Percentiles rank a stretch among this genome's conserved stretches.
These are phyloP conservation scores for Gremmenia infestans DNA, from an alignment of 2,329 filamentous ascomycete genomes.

Conservation along the genomic window DNA sequence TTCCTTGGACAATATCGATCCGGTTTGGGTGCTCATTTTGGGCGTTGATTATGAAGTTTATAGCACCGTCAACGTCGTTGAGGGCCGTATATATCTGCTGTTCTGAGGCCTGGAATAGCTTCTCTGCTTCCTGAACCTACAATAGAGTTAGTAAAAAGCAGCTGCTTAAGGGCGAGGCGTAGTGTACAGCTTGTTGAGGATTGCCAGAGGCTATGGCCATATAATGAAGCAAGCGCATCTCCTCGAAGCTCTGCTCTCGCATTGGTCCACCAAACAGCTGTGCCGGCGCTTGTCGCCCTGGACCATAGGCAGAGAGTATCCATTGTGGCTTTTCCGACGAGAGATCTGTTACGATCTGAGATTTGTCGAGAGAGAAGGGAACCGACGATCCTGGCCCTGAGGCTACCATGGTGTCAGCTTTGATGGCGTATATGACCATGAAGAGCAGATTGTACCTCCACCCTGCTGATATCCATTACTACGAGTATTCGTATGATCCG, in stretches of 20 bases:
- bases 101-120: conserved; percentile 58
- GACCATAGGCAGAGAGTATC: conserved; percentile 83
- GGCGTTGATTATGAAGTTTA: conserved; percentile 61
- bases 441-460: conserved; percentile 10
- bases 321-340: conserved; percentile 70
- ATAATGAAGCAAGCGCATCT: conserved; percentile 78
- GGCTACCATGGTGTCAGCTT: conserved; percentile 6
- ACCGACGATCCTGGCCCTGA: background rate
- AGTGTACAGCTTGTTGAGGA: conserved; percentile 39
- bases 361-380: conserved; percentile 32
- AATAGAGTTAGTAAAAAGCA: conserved; percentile 5
- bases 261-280: conserved; percentile 77
- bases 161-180: background rate
- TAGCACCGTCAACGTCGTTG: conserved; percentile 65
- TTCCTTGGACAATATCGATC: conserved; percentile 53
- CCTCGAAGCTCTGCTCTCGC: conserved; percentile 84
- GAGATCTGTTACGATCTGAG: conserved; percentile 62
- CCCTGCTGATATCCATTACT: conserved; percentile 19
- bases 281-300: conserved; percentile 68
- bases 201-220: conserved; percentile 58
- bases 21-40: conserved; percentile 72
- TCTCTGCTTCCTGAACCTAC: conserved; percentile 56
- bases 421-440: background rate
- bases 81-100: conserved; percentile 69
- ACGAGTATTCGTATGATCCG: conserved; percentile 15